Percentiles rank a stretch among this genome's conserved stretches.
Evolutionary conservation across 192 early-diverging fungal genomes (phyloP).

Genomic region (Phlyctochytrium planicorne): DNA sequence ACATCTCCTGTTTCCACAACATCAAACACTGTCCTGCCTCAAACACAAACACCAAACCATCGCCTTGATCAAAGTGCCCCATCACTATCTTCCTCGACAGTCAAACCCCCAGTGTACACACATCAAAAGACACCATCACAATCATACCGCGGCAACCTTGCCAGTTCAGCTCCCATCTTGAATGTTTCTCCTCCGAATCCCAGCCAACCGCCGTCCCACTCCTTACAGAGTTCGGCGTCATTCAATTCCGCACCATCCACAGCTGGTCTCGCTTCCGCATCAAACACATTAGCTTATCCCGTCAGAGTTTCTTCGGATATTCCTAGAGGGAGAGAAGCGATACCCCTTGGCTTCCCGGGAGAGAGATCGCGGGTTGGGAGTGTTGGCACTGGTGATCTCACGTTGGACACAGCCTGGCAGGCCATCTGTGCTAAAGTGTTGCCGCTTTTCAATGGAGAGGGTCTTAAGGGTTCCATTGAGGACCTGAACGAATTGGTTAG

Average conservation of each 20-base stretch:
- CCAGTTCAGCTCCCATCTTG: neutral
- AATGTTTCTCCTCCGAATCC: neutral
- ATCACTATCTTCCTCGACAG: too few species aligned
- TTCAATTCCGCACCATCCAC: neutral
- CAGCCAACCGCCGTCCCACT: neutral
- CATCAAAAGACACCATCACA: neutral
- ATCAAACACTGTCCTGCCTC: neutral
- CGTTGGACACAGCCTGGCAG: slow-evolving; percentile 56
- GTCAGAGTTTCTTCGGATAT: neutral
- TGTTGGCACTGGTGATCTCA: neutral
- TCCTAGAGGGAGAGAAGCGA: neutral
- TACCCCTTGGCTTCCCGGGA: too few species aligned
- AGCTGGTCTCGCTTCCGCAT: neutral
- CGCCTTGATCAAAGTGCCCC: too few species aligned
- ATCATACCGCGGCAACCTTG: neutral
- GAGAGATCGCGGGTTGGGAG: neutral
- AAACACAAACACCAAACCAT: neutral
- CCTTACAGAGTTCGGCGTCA: neutral
- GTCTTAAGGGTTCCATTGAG: slow-evolving; percentile 77
- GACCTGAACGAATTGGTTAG: slow-evolving; percentile 77
- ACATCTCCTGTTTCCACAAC: neutral
- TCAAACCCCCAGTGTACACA: too few species aligned
- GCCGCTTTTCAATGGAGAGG: slow-evolving; percentile 85
- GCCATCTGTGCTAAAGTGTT: slow-evolving; percentile 69
- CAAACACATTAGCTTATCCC: neutral